These are phyloP conservation scores for Penicillium corylophilum DNA, from an alignment of 2,329 filamentous ascomycete genomes.

Conservation along the genomic window DNA sequence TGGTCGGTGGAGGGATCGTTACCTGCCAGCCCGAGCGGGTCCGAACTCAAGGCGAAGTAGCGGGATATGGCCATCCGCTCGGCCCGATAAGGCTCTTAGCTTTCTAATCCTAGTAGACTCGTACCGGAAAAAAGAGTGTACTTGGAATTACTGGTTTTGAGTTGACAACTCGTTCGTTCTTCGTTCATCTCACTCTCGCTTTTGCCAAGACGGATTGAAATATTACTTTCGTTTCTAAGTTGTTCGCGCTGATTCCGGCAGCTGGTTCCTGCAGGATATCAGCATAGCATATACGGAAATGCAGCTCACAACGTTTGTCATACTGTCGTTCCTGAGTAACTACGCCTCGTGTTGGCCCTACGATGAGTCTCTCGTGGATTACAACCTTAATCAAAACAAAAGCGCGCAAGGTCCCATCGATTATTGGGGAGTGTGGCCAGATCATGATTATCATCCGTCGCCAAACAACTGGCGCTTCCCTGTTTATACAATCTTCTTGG, in stretches of 20 bases:
- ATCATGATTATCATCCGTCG: constrained; percentile 53
- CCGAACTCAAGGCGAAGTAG: background rate
- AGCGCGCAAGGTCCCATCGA: constrained; percentile 55
- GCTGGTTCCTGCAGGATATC: background rate
- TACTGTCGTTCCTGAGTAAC: background rate
- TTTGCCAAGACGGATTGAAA: background rate
- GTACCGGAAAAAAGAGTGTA: background rate
- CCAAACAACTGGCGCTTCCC: constrained; percentile 64
- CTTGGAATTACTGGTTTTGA: background rate
- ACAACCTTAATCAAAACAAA: constrained; percentile 60
- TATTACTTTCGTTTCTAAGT: background rate
- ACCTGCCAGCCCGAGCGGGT: background rate
- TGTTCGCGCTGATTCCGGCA: background rate
- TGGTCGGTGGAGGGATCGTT: background rate
- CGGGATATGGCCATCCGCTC: background rate
- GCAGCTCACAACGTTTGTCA: background rate
- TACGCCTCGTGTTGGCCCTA: background rate
- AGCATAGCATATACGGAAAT: background rate
- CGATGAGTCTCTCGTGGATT: background rate
- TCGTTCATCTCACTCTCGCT: background rate
- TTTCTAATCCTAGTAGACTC: background rate
- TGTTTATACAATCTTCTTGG: constrained; percentile 64
- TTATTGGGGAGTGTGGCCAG: constrained; percentile 56
- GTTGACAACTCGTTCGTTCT: background rate
- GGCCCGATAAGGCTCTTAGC: background rate